phyloP scores from a whole-genome alignment of 2,329 filamentous ascomycete genomes.

The Cladosporium halotolerans region DNA sequence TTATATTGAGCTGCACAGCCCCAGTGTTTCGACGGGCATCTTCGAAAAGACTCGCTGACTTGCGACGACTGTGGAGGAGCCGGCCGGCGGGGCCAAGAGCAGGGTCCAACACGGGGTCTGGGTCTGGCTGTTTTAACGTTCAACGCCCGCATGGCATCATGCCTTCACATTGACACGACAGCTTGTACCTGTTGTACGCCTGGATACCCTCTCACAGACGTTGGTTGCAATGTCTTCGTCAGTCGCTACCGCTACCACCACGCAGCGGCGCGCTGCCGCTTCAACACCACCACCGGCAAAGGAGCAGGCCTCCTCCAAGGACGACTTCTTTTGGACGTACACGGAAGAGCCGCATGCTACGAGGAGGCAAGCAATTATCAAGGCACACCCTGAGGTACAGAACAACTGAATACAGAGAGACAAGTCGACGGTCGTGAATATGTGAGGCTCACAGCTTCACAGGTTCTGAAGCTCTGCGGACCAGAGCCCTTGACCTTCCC shows the following conservation, averaged over 20 bases:
- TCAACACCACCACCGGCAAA: background rate
- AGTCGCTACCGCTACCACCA: constrained; percentile 23
- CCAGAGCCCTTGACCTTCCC: constrained; percentile 95
- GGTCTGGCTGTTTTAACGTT: constrained; percentile 4
- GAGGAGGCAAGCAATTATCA: constrained; percentile 87
- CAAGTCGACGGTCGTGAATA: background rate
- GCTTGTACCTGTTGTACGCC: background rate
- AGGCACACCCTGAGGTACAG: constrained; percentile 84
- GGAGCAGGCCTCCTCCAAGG: constrained; percentile 18
- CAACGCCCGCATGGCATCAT: constrained; percentile 3
- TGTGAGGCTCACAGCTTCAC: constrained; percentile 13
- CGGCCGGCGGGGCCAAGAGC: background rate
- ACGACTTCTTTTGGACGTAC: constrained; percentile 96
- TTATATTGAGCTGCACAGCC: too few relatives aligned
- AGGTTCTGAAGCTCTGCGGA: constrained; percentile 96
- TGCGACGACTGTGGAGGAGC: background rate
- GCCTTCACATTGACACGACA: background rate
- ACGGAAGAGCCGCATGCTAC: constrained; percentile 96
- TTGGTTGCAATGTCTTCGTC: constrained; percentile 18
- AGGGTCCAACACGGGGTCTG: constrained; percentile 3
- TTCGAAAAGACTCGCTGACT: background rate
- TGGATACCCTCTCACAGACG: background rate
- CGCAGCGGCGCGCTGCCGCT: constrained; percentile 6
- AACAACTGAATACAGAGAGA: constrained; percentile 7
- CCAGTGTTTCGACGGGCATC: background rate